Base-by-base conservation (phyloP, 805 yeast genomes). In the Candida ponderosae region DNA sequence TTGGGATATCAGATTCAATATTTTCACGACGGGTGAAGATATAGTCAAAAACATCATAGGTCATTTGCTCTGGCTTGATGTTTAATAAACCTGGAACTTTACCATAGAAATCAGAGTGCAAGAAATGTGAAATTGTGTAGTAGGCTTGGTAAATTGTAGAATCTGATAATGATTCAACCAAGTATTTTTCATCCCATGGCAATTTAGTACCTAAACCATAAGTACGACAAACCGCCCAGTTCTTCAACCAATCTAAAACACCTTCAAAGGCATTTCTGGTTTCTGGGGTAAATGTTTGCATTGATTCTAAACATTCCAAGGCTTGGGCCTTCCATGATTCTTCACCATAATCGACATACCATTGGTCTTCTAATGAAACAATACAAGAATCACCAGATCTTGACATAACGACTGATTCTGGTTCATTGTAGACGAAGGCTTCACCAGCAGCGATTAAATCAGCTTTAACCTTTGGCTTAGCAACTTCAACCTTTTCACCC, bases 331-430 rank as follows among this genome's bases (percentile, higher is more conserved):
- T 85, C 98, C 98, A 93, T 14, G 65, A 49, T 50, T 76, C 86
- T 73, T 93, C 98, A 72, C 98, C 98, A 55, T 93, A 93, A 60
- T 93, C 97, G 52, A 86, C 74, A 63, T 78, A 93, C 98, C 98
- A 93, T 70, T 93, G 98, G 65, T 93, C 97, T 66, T 94, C 97
- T 36, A 93, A 74, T 6, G 97, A 87, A 30, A 93, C 98, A 52
- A 90, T 79, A 73, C 98, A 93, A 41, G 80, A 87, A 59, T 93
- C 98, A 48, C 97, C 97, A 31, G 96, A 86, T 66, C 98, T 83
- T 14, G 97, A 90, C 33, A 86, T 74, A 33, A 93, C 96, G 31
- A 68, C 67, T 31, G 81, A 76, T 65, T 93, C 98, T 32, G 98
- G 98, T 70, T 93, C 98, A 51, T 81, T 81, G 72, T 93, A 93